phyloP scores from a whole-genome alignment of 2,329 filamentous ascomycete species.

The Leptographium procerum region DNA sequence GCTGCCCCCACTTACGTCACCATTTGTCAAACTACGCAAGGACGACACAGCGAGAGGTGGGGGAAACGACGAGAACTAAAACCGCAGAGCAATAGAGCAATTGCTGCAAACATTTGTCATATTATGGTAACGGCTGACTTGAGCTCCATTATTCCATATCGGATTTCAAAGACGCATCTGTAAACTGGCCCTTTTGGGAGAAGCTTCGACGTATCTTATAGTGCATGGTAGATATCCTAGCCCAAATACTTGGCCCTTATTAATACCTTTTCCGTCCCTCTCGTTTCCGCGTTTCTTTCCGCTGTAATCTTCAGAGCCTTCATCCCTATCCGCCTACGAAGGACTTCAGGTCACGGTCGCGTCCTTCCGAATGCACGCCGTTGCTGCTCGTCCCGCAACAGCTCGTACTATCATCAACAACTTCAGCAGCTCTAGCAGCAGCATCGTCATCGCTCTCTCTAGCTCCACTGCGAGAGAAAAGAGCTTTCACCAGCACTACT shows the following conservation, averaged over 20 bases:
- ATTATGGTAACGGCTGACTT: not conserved
- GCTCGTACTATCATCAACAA: constrained; percentile 2
- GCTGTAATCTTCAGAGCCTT: not conserved
- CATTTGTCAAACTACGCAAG: constrained; percentile 10
- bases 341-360: not conserved
- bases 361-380: constrained; percentile 2
- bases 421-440: not conserved
- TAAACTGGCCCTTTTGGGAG: no score
- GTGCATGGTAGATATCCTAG: not conserved
- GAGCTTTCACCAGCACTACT: not conserved
- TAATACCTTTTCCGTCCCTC: not conserved
- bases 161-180: not conserved
- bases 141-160: not conserved
- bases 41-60: not conserved
- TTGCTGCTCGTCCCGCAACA: constrained; percentile 5
- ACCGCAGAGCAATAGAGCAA: not conserved
- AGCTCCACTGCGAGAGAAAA: not conserved
- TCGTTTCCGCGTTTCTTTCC: not conserved
- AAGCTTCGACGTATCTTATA: not conserved
- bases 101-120: not conserved
- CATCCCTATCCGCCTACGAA: not conserved
- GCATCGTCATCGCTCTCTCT: not conserved
- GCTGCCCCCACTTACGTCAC: constrained; percentile 7
- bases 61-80: not conserved
- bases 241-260: not conserved